Evolutionary conservation across 371 early-diverging fungal species (phyloP), one percentile per base, ranked within the genome.

Genomic region (Mortierella sp.): DNA sequence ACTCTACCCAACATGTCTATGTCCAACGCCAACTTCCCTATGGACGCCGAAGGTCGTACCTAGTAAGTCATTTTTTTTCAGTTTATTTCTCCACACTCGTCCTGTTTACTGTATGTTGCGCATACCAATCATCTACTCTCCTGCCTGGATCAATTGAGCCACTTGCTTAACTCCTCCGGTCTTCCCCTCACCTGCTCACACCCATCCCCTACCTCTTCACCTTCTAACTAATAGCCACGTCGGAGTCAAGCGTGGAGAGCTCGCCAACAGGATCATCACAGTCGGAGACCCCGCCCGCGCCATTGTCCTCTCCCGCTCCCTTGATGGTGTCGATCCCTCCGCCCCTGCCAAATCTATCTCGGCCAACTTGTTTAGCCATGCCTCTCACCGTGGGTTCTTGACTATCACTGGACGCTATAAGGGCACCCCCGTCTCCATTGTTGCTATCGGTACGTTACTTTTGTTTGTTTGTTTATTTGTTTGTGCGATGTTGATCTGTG

Each of bases 261-360:
- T 97, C 21, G 96, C 98, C 43, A 96, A 97, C 89, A 92, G 98
- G 75, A 93, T 99, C 74, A 75, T 98, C 56, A 98, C 98, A 2
- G 99, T 99, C 41, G 99, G 99, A 44, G 99, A 99, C 86, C 94
- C 93, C 29, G 91, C 90, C 48, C 92, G 99, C 41, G 98, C 98
- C 1, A 89, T 89, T 46, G 87, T 89, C 51, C 91, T 97, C 72
- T 94, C 97, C 10, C 80, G 89, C 71, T 88, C 76, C 43, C 87
- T 97, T 21, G 95, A 95, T 68, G 85, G 87, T 24, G 91, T 89
- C 78, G 93, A 93, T 81, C 87, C 88, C 73, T 80, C 78, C 18
- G 83, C 88, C 12, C 79, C 82, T 27, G 87, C 89, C 4, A 89
- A 90, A 75, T 82, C 91, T 6, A 83, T 92, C 1, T 94, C 95